Percentiles rank a stretch among this genome's conserved stretches.
Conservation (phyloP, 73 alveolate species). For the Tetrahymena borealis region DNA sequence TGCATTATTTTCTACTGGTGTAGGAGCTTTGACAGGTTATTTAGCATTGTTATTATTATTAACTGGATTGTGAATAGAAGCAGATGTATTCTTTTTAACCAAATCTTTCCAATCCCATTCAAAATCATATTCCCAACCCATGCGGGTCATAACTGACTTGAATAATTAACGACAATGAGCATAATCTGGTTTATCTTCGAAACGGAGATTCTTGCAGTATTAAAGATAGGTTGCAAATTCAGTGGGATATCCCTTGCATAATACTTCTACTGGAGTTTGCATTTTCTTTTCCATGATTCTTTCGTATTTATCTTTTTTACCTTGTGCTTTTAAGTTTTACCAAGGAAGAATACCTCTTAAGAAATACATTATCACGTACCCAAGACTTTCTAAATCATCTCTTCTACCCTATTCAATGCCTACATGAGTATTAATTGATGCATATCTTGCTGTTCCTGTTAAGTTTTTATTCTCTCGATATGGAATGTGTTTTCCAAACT, state of each 20-base stretch:
- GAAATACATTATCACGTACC: slow-evolving; percentile 76
- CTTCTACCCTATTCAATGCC: slow-evolving; percentile 89
- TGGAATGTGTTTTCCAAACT: slow-evolving; percentile 80
- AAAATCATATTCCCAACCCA: slow-evolving; percentile 43
- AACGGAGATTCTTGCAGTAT: slow-evolving; percentile 63
- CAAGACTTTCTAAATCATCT: slow-evolving; percentile 87
- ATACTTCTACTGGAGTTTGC: slow-evolving; percentile 57
- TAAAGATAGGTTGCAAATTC: slow-evolving; percentile 63
- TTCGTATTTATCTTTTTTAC: slow-evolving; percentile 77
- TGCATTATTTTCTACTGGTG: not conserved
- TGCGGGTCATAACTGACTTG: slow-evolving; percentile 56
- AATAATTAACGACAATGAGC: slow-evolving; percentile 63
- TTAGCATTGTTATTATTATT: not conserved
- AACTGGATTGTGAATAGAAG: not conserved
- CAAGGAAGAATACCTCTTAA: slow-evolving; percentile 80
- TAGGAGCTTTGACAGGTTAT: not conserved
- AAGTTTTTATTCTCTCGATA: slow-evolving; percentile 87
- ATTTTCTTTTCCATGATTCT: slow-evolving; percentile 68
- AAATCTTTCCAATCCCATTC: slow-evolving; percentile 43
- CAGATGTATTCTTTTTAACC: not conserved
- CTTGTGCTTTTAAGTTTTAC: slow-evolving; percentile 72
- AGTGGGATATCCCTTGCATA: slow-evolving; percentile 77
- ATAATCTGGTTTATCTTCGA: slow-evolving; percentile 82
- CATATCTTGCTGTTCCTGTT: slow-evolving; percentile 96
- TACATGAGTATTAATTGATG: slow-evolving; percentile 91